Base-by-base conservation (phyloP, 768 basidiomycete species). In the Exidia glandulosa region DNA sequence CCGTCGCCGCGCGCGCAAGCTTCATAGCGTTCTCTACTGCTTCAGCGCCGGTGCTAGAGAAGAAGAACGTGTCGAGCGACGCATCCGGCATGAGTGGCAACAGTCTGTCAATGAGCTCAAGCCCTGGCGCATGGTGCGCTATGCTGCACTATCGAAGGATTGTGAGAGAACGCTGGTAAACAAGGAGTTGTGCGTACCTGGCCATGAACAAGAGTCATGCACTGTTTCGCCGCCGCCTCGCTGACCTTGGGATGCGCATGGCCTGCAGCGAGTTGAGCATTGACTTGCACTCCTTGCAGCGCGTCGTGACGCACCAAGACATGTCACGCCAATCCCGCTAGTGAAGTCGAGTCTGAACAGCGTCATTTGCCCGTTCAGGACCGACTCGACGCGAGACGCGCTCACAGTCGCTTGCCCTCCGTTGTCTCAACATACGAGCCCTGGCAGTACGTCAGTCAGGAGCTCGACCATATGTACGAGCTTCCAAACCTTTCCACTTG, bases 41-140 rank as follows among this genome's bases (percentile, higher is more conserved):
- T 72, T 98, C 95, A 0, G 91, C 86, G 2, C 95, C 95, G 2
- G 93, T 94, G 76, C 91, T 97, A 88, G 89, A 91, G 74, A 96
- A 91, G 81, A 94, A 96, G 80, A 97, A 97, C 29, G 90, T 90
- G 70, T 95, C 88, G 32, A 98, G 79, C 1, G 92, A 94, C 0
- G 85, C 79, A 73, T 94, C 75, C 2, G 94, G 94, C 93, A 98
- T 94, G 61, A 88, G 74, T 0, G 93, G 90, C 13, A 95, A 74
- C 6, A 97, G 79, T 59, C 81, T 81, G 70, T 95, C 82, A 67
- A 97, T 87, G 66, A 97, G 87, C 56, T 84, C 79, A 23, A 96
- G 79, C 72, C 95, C 93, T 0, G 93, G 90, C 63, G 80, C 83
- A 66, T 90, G 85, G 76, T 90, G 88, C 4, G 86, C 88, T 66